Evolutionary conservation across 2,329 filamentous ascomycete genomes (phyloP).

Genomic region (Colletotrichum musae): DNA sequence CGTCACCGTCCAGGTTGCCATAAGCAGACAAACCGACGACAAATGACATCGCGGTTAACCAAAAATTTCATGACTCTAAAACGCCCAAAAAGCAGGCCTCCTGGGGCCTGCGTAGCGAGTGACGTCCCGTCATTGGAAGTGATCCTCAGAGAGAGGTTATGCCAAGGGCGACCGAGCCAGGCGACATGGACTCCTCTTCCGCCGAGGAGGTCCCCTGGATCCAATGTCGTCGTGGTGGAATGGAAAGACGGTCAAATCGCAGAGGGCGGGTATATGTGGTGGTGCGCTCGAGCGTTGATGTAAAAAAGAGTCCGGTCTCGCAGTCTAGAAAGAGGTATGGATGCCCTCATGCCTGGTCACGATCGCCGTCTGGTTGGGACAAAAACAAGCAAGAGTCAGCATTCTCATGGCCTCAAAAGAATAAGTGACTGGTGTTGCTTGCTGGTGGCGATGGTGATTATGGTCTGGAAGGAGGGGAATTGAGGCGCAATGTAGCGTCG

Average conservation of each 20-base stretch:
- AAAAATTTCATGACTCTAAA: constrained; percentile 25
- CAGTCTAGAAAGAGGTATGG: constrained; percentile 25
- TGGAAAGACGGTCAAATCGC: constrained; percentile 23
- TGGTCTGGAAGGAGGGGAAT: constrained; percentile 5
- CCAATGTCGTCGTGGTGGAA: constrained; percentile 11
- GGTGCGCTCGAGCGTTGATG: constrained; percentile 21
- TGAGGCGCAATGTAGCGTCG: constrained; percentile 21
- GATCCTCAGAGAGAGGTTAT: constrained; percentile 11
- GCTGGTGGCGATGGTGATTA: constrained; percentile 15
- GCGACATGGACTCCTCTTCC: constrained; percentile 1
- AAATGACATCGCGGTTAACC: constrained; percentile 19
- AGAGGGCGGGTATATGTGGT: constrained; percentile 39
- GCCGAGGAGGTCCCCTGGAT: neutral
- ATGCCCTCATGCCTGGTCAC: constrained; percentile 49
- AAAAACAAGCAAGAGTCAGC: constrained; percentile 41
- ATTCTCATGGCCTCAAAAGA: constrained; percentile 28
- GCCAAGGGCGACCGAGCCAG: constrained; percentile 3
- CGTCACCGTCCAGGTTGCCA: constrained; percentile 24
- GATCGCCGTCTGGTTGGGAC: constrained; percentile 54
- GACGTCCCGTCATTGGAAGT: constrained; percentile 19
- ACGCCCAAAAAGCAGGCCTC: constrained; percentile 14
- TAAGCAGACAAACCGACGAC: constrained; percentile 27
- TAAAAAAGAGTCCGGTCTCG: constrained; percentile 29
- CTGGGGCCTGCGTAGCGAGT: constrained; percentile 25
- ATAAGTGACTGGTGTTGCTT: constrained; percentile 22